Base-by-base conservation (phyloP, 2,329 filamentous ascomycete genomes). In the Grosmannia huntii region DNA sequence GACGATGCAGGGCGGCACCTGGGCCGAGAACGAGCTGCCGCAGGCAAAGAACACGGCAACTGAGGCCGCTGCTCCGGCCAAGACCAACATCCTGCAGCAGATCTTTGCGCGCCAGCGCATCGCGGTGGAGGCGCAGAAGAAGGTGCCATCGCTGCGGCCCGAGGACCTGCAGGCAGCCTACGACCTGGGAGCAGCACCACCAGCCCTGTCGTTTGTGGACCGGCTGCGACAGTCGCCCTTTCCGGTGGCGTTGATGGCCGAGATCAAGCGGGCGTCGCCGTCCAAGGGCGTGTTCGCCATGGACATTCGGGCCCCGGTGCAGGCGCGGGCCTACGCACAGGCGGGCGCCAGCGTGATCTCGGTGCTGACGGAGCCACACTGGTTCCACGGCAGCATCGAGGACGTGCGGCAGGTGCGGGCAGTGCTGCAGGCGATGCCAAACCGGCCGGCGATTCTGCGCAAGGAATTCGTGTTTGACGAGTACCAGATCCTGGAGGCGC, bases 391-490 rank as follows among this genome's bases (percentile, higher is more conserved):
- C 53, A 95, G 87, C 71, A 91, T 99, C 61, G 92, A 99, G 60
- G 94, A 99, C 69, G 75, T 99, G 57, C 83, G 88, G 60, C 84
- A 86, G 38, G 94, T 97, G 33, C 84, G 94, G 51, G 88, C 92
- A 70, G 90, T 89, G 54, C 75, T 99, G n/a, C 83, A 90, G 65
- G 86, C 87, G 14, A 90, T 99, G 85, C 86, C 89, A 1, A 95
- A 96, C 69, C 82, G 94, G 56, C 95, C 94, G 3, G 95, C 92
- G 2, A 82, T 99, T 14, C 75, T 99, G 33, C 85, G 95, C 27
- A 99, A 99, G 69, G 94, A 99, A 66, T 99, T 99, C 67, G 84
- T 99, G 48, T 99, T 97, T 67, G 91, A 97, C 52, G 90, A 97
- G 69, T 99, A 99, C 68, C 94, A 99, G 71, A 97, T 99, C 57